These are phyloP conservation scores for Ananas comosus DNA, from an alignment of 176 grass and related monocot genomes.

Conservation along the genomic window DNA sequence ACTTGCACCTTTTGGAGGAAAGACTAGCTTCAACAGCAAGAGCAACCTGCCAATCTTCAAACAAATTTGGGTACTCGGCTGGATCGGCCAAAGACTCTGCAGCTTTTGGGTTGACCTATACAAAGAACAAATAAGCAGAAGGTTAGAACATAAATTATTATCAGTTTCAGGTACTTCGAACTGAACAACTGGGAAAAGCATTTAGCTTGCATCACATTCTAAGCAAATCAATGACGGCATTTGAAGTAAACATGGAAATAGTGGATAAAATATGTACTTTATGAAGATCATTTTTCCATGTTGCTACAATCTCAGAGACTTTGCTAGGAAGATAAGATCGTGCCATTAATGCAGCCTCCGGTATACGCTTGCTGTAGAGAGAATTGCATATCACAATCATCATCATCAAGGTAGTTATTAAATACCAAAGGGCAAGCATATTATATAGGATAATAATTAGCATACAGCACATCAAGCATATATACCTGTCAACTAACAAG, in stretches of 20 bases:
- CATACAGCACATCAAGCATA: not conserved
- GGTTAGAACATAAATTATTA: not conserved
- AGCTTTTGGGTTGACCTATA: constrained; percentile 87
- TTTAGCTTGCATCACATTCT: not conserved
- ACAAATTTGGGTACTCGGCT: constrained; percentile 90
- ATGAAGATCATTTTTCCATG: constrained; percentile 84
- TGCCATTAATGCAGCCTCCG: constrained; percentile 93
- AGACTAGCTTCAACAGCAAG: constrained; percentile 58
- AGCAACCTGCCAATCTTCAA: constrained; percentile 92
- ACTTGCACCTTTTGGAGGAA: constrained; percentile 43
- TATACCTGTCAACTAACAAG: constrained; percentile 83
- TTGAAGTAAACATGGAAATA: constrained; percentile 1
- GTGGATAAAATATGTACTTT: constrained; percentile 36
- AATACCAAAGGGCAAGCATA: not conserved
- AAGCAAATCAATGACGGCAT: not conserved
- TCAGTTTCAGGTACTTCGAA: not conserved
- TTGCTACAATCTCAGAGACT: constrained; percentile 73
- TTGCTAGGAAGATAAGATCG: constrained; percentile 95
- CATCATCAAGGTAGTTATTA: not conserved
- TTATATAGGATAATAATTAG: not conserved
- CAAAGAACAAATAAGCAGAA: constrained; percentile 7
- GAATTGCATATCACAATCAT: constrained; percentile 3
- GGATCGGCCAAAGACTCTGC: constrained; percentile 95
- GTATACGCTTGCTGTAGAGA: constrained; percentile 76
- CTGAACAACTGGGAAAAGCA: not conserved